Base-by-base conservation (phyloP, 2,329 filamentous ascomycete species). In the Torrubiella hemipterigena region DNA sequence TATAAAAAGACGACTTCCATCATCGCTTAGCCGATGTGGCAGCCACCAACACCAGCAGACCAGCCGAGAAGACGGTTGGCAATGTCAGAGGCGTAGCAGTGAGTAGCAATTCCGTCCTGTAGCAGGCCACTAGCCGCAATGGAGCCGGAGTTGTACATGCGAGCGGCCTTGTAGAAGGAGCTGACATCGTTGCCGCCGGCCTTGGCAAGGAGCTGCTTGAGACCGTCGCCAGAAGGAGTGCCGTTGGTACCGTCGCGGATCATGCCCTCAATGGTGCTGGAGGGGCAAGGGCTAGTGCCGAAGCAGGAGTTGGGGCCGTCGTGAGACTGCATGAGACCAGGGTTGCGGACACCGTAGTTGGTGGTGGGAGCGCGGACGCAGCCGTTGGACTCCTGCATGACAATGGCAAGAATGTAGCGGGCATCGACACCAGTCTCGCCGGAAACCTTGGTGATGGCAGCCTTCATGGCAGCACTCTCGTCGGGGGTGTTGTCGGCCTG, bases 41-140 rank as follows among this genome's bases (percentile, higher is more conserved):
- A 35, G 16, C 16, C 11, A 7, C 29, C 29, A 24, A 21, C 15
- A 12, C 33, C 33, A 19, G 19, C 19, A 15, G 25, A 29, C 33
- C 33, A 35, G 16, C 33, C 33, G 5, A 30, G 6, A 5, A 35
- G 25, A 19, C 33, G 33, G 30, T 35, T 35, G 7, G 67, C 66
- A 38, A 70, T 49, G 39, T 71, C 67, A 14, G 51, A 56, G 7
- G 56, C 51, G 44, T 72, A 72, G 51, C 64, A 69, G 37, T 57
- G 54, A 12, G 63, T 66, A 19, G 54, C 56, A 43, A 61, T 50
- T 25, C 59, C 59, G 33, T 52, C 48, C 18, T 55, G 51, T 5
- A 61, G 45, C 37, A 61, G 52, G 8, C 30, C 35, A 25, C 45
- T 48, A 6, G 41, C 35, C 28, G 45, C 37, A 41, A 63, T 39